These are phyloP conservation scores for Priceomyces carsonii DNA, from an alignment of 805 yeast genomes.

Conservation along the genomic window DNA sequence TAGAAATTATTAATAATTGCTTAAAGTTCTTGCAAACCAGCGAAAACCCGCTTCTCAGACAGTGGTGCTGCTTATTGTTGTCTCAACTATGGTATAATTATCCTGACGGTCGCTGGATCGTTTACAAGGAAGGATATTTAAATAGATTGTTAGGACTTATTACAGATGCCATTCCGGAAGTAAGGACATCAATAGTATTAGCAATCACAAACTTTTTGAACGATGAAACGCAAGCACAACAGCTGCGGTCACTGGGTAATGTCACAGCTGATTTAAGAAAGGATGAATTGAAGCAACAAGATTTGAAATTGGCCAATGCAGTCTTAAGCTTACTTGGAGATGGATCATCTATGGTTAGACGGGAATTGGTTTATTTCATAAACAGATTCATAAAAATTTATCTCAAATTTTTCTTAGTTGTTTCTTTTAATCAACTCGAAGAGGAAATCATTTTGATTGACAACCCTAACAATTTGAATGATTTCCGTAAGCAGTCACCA, in stretches of 20 bases:
- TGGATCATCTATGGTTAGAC: conserved; percentile 86
- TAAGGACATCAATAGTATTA: conserved; percentile 77
- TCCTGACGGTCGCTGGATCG: conserved; percentile 72
- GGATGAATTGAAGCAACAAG: conserved; percentile 63
- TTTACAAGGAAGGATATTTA: conserved; percentile 62
- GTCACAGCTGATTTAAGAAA: conserved; percentile 30
- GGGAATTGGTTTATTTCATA: conserved; percentile 77
- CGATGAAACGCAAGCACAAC: conserved; percentile 24
- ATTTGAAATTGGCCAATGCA: conserved; percentile 66
- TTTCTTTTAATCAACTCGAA: conserved; percentile 82
- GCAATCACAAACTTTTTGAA: conserved; percentile 72
- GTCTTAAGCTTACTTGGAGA: conserved; percentile 73
- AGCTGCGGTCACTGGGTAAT: conserved; percentile 14
- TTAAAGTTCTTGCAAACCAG: conserved; percentile 64
- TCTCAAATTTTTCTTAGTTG: conserved; percentile 73
- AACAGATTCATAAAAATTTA: conserved; percentile 73
- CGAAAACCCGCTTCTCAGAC: conserved; percentile 83
- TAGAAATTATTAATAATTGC: conserved; percentile 70
- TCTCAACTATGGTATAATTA: conserved; percentile 75
- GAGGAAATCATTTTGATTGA: conserved; percentile 73
- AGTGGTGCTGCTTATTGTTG: conserved; percentile 84
- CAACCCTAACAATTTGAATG: conserved; percentile 60
- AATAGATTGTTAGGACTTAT: conserved; percentile 57
- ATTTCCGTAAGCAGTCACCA: conserved; percentile 64
- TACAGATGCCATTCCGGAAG: conserved; percentile 93